Percentiles rank a stretch among this genome's conserved stretches.
Conservation (phyloP, 306 rosid species). For the Argentina anserina region DNA sequence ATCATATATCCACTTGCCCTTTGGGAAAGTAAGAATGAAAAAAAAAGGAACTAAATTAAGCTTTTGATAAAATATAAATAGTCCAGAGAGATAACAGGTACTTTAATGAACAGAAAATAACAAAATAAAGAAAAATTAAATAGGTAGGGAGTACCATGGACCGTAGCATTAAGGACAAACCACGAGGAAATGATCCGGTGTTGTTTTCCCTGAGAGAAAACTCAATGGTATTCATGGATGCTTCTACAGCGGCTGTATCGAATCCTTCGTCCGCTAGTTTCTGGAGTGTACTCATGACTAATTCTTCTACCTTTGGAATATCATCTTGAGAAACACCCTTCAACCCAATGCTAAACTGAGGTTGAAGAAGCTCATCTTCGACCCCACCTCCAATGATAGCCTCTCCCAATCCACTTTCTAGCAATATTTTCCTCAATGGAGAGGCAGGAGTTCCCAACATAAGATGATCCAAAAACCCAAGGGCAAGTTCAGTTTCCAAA, state of each 20-base stretch:
- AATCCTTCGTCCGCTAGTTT: slow-evolving; percentile 87
- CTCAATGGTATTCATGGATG: slow-evolving; percentile 98
- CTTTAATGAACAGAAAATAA: slow-evolving; percentile 13
- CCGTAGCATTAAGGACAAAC: slow-evolving; percentile 91
- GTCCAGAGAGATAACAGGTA: neutral
- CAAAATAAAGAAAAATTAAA: slow-evolving; percentile 14
- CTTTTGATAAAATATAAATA: slow-evolving; percentile 11
- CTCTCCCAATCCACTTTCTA: slow-evolving; percentile 96
- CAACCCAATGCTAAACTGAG: slow-evolving; percentile 91
- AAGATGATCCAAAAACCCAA: slow-evolving; percentile 94
- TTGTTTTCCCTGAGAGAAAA: slow-evolving; percentile 97
- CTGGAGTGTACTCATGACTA: slow-evolving; percentile 54
- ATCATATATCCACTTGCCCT: slow-evolving; percentile 99
- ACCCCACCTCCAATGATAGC: slow-evolving; percentile 97
- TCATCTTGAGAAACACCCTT: slow-evolving; percentile 79
- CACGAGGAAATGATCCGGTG: slow-evolving; percentile 97
- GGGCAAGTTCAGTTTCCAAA: slow-evolving; percentile 71
- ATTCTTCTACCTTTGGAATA: slow-evolving; percentile 79
- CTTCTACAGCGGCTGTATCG: slow-evolving; percentile 85
- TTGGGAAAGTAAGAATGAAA: neutral
- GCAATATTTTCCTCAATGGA: slow-evolving; percentile 83
- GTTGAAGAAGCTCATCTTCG: slow-evolving; percentile 96
- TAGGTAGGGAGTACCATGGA: slow-evolving; percentile 65
- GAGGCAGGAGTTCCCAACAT: slow-evolving; percentile 98
- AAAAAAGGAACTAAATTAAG: slow-evolving; percentile 10